Evolutionary conservation across 805 yeast genomes (phyloP), one percentile per base, ranked within the genome.

Genomic region (Brettanomyces bruxellensis): DNA sequence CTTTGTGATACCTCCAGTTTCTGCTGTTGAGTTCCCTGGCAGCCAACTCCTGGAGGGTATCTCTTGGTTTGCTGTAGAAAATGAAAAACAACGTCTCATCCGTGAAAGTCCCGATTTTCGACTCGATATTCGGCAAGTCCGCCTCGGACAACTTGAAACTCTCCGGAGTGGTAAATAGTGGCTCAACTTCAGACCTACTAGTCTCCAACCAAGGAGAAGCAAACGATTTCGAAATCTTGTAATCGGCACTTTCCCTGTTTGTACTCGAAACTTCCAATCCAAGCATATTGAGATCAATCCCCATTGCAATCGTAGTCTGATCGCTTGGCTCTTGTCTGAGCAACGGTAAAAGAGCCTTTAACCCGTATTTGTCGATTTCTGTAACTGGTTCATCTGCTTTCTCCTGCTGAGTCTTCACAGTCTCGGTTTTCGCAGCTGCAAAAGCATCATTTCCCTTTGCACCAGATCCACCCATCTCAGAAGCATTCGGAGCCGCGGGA

Each of bases 1-100:
- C 95, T 67, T 89, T 91, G 67, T 93, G 99, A 60, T 86, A 93
- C 54, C 98, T 77, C 99, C 99, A 93, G 66, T 91, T 93, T 56
- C 99, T 75, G 51, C 81, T 81, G 56, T 88, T 87, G 55, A 93
- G 75, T 63, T 91, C 98, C 49, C 91, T 73, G 5, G 97, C 95
- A 4, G 95, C 95, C 47, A 89, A 76, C 62, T 93, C 99, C 65
- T 93, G 99, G 61, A 91, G 71, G 4, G 88, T 80, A 61, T 93
- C 97, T 46, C 88, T 81, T 4, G 99, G 96, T 70, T 82, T 88
- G 53, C 95, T 86, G 65, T 93, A 93, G 62, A 93, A 93, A 14
- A 93, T 83, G 65, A 86, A 93, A 61, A 93, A 93, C 38, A 93
- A 69, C 1, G 98, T 93, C 58, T 91, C 97, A 57, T 93, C 98